Percentiles rank a stretch among this genome's conserved stretches.
These are phyloP conservation scores for Dalbergia cochinchinensis DNA, from an alignment of 306 rosid genomes.

Conservation along the genomic window DNA sequence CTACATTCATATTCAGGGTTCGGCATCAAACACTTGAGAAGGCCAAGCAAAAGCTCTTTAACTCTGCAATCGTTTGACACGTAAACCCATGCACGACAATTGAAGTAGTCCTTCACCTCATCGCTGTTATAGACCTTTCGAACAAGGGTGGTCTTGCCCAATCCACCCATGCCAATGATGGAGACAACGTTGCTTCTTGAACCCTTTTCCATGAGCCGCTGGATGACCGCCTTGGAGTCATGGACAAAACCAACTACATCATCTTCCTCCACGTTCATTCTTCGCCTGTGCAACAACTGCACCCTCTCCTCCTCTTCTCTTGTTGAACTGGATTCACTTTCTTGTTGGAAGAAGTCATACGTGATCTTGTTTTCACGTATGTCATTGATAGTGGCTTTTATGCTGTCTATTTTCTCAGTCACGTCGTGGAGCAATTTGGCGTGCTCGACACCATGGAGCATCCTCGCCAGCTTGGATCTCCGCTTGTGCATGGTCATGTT, in stretches of 20 bases:
- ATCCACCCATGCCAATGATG: slow-evolving; percentile 36
- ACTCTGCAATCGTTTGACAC: slow-evolving; percentile 35
- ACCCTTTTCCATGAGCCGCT: not conserved
- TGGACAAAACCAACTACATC: slow-evolving; percentile 21
- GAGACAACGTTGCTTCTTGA: not conserved
- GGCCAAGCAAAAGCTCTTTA: slow-evolving; percentile 16
- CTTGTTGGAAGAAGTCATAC: not conserved
- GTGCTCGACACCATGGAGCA: not conserved
- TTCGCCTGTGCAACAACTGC: not conserved
- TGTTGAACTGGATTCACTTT: not conserved
- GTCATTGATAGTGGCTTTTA: not conserved
- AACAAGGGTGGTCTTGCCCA: slow-evolving; percentile 43
- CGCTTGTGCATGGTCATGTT: not conserved
- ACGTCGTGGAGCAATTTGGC: not conserved
- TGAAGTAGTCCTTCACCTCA: not conserved
- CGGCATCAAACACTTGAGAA: slow-evolving; percentile 4
- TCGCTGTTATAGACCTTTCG: slow-evolving; percentile 20
- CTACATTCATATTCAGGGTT: not conserved
- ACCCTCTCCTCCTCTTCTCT: slow-evolving; percentile 16
- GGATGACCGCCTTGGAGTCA: not conserved
- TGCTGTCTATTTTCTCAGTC: not conserved
- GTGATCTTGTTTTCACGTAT: slow-evolving; percentile 17
- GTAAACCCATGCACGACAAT: not conserved
- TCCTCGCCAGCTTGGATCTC: not conserved
- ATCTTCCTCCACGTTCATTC: slow-evolving; percentile 37